Base-by-base conservation (phyloP, 2,329 filamentous ascomycete species). In the Elsinoe necatrix region DNA sequence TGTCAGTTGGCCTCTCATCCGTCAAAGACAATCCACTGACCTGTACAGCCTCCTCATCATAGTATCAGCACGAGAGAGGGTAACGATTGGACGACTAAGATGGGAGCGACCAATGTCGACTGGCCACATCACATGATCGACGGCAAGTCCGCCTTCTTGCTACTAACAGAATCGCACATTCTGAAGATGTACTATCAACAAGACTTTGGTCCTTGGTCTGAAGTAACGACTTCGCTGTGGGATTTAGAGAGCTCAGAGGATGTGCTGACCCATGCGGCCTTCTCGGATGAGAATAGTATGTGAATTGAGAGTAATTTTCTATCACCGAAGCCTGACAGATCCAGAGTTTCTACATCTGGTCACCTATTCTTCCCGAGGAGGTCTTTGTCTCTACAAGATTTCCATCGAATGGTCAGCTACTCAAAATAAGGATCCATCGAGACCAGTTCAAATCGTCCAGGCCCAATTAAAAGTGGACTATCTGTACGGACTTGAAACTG, bases 181-280 rank as follows among this genome's bases (percentile, higher is more conserved):
- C 75, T 96, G 56, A 86, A 84, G 64, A 76, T 96, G 64, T 78
- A 91, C 50, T 95, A 85, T 73, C 81, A 87, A 39, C 87, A 91
- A 61, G 83, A 81, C 42, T 89, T 84, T 67, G 80, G 77, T 57
- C 82, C 82, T 63, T 85, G 89, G 72, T 81, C 85, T 59, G 87
- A 95, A 66, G 80, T 82, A 0, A 80, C 80, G 2, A 74, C 85
- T n/a, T 86, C 92, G 61, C 72, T 95, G 34, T 87, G 91, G 66
- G 84, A 83, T 60, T 78, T 89, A 57, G 78, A 82, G 25, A 83
- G 83, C 31, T 83, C 85, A 0, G 83, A 66, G 64, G 55, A 60
- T 56, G 12, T 60, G 60, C 31, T 61, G 58, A 42, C 88, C 0
- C 89, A 95, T 72, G 88, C 88, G 9, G 80, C 87, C 9, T 64